Evolutionary conservation across 2,329 filamentous ascomycete genomes (phyloP), one percentile per base, ranked within the genome.

Genomic region (Botrytis fragariae): DNA sequence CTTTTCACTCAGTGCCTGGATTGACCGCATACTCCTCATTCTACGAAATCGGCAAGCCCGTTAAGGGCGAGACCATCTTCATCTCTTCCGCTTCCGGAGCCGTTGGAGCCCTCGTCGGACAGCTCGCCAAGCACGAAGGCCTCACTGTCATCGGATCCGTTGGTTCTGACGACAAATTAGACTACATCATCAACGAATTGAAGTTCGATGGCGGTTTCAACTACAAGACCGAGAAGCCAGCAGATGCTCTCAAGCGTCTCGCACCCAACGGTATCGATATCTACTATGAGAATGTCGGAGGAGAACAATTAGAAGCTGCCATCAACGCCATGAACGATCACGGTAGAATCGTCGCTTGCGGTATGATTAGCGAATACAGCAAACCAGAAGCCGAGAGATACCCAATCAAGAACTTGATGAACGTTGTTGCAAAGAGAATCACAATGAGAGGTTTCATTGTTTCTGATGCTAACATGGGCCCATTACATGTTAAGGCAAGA

Each of bases 211-310:
- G 82, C 32, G 92, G 91, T 25, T 94, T 94, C 84, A 94, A 94
- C 84, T 94, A 94, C 85, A 93, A 93, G 86, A 93, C 87, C 72
- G 92, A 93, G 84, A 88, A 88, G 80, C 85, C 90, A 6, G 80
- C 83, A 0, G 89, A 90, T 59, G 91, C 91, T 0, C 84, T 94
- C 65, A 82, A 85, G 77, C 86, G 91, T 73, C 86, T 94, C 10
- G 91, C 91, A 1, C 91, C 92, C 1, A 82, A 93, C 35, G 92
- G 92, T 10, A 86, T 95, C 74, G 92, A 94, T 80, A 93, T 94
- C 80, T 94, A 94, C 84, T 95, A 91, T 79, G 92, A 94, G 82
- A 94, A 94, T 77, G 92, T 93, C 10, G 92, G 92, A 32, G 92
- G 92, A 57, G 91, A 93, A 82, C 90, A 92, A 76, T 85, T 94